Evolutionary conservation across 352 stramenopile species (phyloP).

Genomic region (Plasmopara viticola): DNA sequence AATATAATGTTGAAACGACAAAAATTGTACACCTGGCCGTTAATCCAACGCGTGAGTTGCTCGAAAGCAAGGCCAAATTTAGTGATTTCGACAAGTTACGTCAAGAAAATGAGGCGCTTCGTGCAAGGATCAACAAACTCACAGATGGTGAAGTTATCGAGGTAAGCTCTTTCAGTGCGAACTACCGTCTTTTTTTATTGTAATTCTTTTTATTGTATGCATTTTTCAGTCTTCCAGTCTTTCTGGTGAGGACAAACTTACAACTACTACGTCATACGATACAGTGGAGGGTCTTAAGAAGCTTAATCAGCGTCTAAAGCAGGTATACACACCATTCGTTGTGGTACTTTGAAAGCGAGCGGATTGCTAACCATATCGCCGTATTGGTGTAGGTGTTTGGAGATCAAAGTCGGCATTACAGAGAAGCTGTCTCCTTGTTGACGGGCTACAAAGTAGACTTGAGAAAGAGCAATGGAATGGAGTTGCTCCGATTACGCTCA

Average conservation of each 20-base stretch:
- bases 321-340: constrained; percentile 25
- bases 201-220: neutral
- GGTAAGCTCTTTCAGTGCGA: constrained; percentile 11
- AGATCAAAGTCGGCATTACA: constrained; percentile 86
- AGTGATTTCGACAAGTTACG: constrained; percentile 38
- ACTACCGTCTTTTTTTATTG: neutral
- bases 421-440: constrained; percentile 84
- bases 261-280: constrained; percentile 76
- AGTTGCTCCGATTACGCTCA: constrained; percentile 68
- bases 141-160: constrained; percentile 24
- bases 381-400: constrained; percentile 52
- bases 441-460: constrained; percentile 87
- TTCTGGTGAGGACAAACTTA: constrained; percentile 34
- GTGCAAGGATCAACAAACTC: constrained; percentile 36
- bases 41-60: constrained; percentile 69
- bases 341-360: neutral
- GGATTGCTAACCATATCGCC: neutral
- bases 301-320: constrained; percentile 83
- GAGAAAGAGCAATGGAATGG: constrained; percentile 70
- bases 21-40: constrained; percentile 86
- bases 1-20: constrained; percentile 75
- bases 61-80: constrained; percentile 36
- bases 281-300: constrained; percentile 82
- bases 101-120: constrained; percentile 48
- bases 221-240: constrained; percentile 9